Evolutionary conservation across 129 eudicot species (phyloP), one percentile per base, ranked within the genome.

Genomic region (Artemisia annua): DNA sequence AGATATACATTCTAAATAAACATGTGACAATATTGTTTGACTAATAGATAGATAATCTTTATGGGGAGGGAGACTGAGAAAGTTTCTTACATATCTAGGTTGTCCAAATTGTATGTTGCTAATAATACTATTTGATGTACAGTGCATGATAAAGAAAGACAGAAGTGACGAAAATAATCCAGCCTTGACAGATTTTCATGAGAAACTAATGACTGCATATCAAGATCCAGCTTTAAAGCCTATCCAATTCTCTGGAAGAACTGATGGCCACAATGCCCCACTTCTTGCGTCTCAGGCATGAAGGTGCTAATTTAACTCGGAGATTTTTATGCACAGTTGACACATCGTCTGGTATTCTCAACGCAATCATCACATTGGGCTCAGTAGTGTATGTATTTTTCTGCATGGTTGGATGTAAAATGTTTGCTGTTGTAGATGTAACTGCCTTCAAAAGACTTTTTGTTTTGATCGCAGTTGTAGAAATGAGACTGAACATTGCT

Each of bases 141-240:
- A 93, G 98, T 82, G 88, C 80, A 73, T 93, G 86, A 84, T 87
- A 75, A 93, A 84, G 81, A 93, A 89, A 83, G 98, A 93, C 83
- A 74, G 83, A 60, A 68, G 79, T 20, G 96, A 93, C 28, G 84
- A 83, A 55, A 84, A 51, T 48, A 86, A 82, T 54, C 85, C 88
- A 11, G 75, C 84, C 2, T 68, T 81, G 80, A 62, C 87, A 48
- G 87, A 77, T 71, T 93, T 93, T 61, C 76, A 75, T 63, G 95
- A 89, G 58, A 79, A 79, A 59, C 82, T 93, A 66, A 66, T 73
- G 52, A 85, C 88, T 73, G 96, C 90, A 72, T 93, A 93, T 84
- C 87, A 80, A 73, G 98, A 93, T 78, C 98, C 98, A 14, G 92
- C 90, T 28, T 72, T 93, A 71, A 75, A 67, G 72, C 87, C 88